Base-by-base conservation (phyloP, 441 rosid genomes). In the Adansonia grandidieri region DNA sequence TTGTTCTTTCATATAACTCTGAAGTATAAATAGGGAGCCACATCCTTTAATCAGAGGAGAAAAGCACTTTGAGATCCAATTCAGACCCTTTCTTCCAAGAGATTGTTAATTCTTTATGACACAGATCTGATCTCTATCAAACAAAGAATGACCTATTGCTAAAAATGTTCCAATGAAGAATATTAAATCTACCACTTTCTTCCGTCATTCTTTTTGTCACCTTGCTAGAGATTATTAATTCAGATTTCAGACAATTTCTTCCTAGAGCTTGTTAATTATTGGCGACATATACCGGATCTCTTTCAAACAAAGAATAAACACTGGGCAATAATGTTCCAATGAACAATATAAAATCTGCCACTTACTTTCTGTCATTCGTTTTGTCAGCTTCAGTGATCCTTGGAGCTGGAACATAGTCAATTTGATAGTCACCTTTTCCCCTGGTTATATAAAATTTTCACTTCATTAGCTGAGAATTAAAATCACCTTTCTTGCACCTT, bases 361-460 rank as follows among this genome's bases (percentile, higher is more conserved):
- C 95, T 87, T 89, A 92, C 98, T 89, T 96, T 86, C 78, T 89
- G 74, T 93, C 97, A 80, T 91, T 92, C 13, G 73, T 80, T 87
- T 92, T 88, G 89, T 96, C 96, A 72, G 97, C 97, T 83, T 96
- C 95, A 1, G 95, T 92, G 81, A 90, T 84, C 80, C 97, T 88
- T 11, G 97, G 97, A 85, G 98, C 97, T 58, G 99, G 99, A 62
- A 80, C 87, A 71, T 93, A 92, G 75, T 92, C 98, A 80, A 95
- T 92, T 76, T 93, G 98, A 81, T 92, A 93, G 73, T 92, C 95
- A 75, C 96, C 99, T 85, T 95, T 90, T 75, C 92, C 92, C 86
- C 96, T 92, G 87, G 75, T 85, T 75, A 71, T 73, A 86, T 44
- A 79, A 83, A 67, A 37, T 13, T 42, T 77, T 51, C 44, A 73